phyloP scores from a whole-genome alignment of 805 yeast genomes.

The Saccharomycopsis malanga region DNA sequence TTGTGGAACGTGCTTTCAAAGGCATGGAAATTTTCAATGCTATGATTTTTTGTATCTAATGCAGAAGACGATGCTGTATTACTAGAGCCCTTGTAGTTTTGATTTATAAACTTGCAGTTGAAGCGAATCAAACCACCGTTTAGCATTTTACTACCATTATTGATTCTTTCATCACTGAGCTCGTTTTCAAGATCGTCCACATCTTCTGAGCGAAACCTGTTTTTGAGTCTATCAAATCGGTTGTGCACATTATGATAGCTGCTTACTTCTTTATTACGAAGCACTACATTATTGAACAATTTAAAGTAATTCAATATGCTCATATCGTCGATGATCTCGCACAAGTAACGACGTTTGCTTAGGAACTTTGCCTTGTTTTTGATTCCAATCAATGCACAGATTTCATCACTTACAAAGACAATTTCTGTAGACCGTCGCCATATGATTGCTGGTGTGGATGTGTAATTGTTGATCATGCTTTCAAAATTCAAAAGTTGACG shows the following conservation, averaged over 20 bases:
- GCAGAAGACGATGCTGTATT: neutral
- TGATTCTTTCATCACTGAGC: conserved; percentile 24
- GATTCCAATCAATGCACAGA: conserved; percentile 59
- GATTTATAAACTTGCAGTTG: conserved; percentile 22
- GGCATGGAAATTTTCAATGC: conserved; percentile 8
- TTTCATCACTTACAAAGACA: conserved; percentile 69
- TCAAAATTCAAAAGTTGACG: conserved; percentile 34
- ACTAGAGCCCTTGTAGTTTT: conserved; percentile 1
- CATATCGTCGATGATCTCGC: conserved; percentile 78
- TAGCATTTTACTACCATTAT: conserved; percentile 17
- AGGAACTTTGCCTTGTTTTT: conserved; percentile 19
- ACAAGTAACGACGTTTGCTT: conserved; percentile 48
- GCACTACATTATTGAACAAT: conserved; percentile 63
- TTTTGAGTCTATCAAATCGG: conserved; percentile 11
- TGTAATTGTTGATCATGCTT: conserved; percentile 35
- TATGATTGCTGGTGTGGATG: conserved; percentile 73
- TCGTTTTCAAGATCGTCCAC: conserved; percentile 15
- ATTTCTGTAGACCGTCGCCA: conserved; percentile 87
- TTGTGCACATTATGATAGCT: conserved; percentile 5
- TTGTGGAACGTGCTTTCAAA: conserved; percentile 22
- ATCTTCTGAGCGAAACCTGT: conserved; percentile 6
- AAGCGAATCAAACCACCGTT: conserved; percentile 18
- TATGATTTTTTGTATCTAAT: neutral
- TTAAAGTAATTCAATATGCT: conserved; percentile 67
- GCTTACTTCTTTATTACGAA: conserved; percentile 26